A percentile compares a stretch with the other conserved stretches of the same genome.
Conservation (phyloP, 2,329 filamentous ascomycete species). For the Xylariomycetidae sp. region DNA sequence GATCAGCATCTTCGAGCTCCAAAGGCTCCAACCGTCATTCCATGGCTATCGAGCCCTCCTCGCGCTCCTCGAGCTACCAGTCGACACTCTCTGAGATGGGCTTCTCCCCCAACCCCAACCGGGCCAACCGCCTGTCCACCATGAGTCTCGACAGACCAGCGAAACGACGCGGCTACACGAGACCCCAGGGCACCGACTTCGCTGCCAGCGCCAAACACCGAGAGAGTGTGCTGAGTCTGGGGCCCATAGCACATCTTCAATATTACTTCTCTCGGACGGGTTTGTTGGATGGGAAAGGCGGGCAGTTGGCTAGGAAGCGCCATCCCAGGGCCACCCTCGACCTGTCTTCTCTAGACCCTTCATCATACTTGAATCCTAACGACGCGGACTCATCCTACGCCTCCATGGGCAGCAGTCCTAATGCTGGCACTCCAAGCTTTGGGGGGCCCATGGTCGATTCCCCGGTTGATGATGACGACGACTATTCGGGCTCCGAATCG, state of each 20-base stretch:
- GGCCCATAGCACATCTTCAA: slow-evolving; percentile 94
- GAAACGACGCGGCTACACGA: slow-evolving; percentile 74
- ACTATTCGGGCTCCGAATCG: slow-evolving; percentile 41
- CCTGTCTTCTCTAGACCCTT: slow-evolving; percentile 46
- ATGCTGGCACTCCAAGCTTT: slow-evolving; percentile 37
- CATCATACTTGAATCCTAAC: slow-evolving; percentile 33
- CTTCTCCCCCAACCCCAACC: slow-evolving; percentile 28
- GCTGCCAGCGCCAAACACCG: slow-evolving; percentile 82
- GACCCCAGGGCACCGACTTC: slow-evolving; percentile 82
- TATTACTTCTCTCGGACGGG: slow-evolving; percentile 98
- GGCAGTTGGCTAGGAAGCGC: slow-evolving; percentile 70
- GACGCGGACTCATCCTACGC: slow-evolving; percentile 56
- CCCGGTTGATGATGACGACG: slow-evolving; percentile 38
- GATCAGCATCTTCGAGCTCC: slow-evolving; percentile 49
- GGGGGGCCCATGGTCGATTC: slow-evolving; percentile 40
- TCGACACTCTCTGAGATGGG: slow-evolving; percentile 39
- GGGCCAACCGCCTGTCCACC: slow-evolving; percentile 43
- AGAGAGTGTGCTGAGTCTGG: slow-evolving; percentile 92
- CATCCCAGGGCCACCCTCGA: slow-evolving; percentile 54
- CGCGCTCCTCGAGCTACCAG: slow-evolving; percentile 53
- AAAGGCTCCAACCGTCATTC: slow-evolving; percentile 47
- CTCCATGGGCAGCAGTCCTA: slow-evolving; percentile 54
- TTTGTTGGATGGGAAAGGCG: slow-evolving; percentile 87
- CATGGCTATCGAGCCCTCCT: slow-evolving; percentile 50
- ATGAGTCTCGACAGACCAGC: slow-evolving; percentile 33